phyloP scores from a whole-genome alignment of 345 rosid species.

The Anastatica hierochuntica region DNA sequence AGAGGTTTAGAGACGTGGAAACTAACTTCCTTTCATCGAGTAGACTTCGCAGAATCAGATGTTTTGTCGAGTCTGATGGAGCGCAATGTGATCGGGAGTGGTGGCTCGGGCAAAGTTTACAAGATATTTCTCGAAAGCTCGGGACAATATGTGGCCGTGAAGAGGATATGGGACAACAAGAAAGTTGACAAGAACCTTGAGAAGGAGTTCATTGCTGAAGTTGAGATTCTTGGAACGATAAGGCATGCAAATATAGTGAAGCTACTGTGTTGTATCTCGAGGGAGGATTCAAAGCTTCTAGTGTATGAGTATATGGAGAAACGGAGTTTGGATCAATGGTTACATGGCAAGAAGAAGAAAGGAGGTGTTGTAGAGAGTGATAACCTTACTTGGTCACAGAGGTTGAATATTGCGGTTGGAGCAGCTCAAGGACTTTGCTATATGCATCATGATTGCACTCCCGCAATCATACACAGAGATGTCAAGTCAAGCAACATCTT shows the following conservation, averaged over 20 bases:
- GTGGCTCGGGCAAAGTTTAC: constrained; percentile 89
- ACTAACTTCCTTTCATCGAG: constrained; percentile 69
- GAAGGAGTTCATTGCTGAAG: no score
- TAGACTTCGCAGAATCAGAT: constrained; percentile 52
- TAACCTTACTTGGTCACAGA: constrained; percentile 51
- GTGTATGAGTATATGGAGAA: constrained; percentile 94
- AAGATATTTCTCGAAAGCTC: constrained; percentile 29
- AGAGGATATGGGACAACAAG: constrained; percentile 58
- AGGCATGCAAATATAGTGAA: constrained; percentile 81
- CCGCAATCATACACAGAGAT: constrained; percentile 76
- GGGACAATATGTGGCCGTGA: constrained; percentile 69
- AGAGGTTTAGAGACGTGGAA: constrained; percentile 49
- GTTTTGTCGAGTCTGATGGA: constrained; percentile 60
- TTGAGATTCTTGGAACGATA: constrained; percentile 62
- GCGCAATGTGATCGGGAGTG: constrained; percentile 69
- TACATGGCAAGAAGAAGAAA: constrained; percentile 43
- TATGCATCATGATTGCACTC: no score
- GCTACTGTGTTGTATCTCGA: constrained; percentile 71
- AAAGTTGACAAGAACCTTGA: constrained; percentile 44
- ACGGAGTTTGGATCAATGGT: constrained; percentile 79
- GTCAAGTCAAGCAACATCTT: constrained; percentile 84
- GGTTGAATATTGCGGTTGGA: constrained; percentile 72
- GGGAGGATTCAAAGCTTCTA: constrained; percentile 74
- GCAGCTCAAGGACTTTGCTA: constrained; percentile 82
- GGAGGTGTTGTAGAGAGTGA: constrained; percentile 4